These are phyloP conservation scores for Mortierella sp. DNA, from an alignment of 371 early-diverging fungal genomes.

Conservation along the genomic window DNA sequence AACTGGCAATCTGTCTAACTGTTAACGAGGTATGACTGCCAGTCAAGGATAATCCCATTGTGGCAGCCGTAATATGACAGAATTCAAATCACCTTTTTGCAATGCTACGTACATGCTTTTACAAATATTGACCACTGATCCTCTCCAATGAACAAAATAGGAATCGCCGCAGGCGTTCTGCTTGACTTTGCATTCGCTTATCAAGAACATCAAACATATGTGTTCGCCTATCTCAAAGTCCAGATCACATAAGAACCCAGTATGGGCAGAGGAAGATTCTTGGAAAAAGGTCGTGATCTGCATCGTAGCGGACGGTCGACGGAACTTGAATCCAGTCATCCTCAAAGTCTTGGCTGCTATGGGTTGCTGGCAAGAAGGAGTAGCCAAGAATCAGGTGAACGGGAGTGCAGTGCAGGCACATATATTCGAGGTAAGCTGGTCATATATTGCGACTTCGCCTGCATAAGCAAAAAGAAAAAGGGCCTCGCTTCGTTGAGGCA, in stretches of 20 bases:
- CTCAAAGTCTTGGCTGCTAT: conserved; percentile 85
- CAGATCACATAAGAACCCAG: conserved; percentile 79
- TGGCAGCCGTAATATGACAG: too few species aligned
- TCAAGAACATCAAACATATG: conserved; percentile 80
- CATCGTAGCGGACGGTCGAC: conserved; percentile 84
- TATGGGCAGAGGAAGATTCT: conserved; percentile 82
- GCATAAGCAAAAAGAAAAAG: too few species aligned
- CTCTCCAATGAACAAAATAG: too few species aligned
- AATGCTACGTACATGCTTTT: too few species aligned
- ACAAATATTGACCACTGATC: neutral
- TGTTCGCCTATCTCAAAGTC: conserved; percentile 63
- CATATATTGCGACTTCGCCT: too few species aligned
- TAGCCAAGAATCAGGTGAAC: conserved; percentile 76
- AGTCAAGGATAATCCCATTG: too few species aligned
- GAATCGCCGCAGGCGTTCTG: conserved; percentile 88
- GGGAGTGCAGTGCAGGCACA: conserved; percentile 77
- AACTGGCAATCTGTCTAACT: conserved; percentile 88
- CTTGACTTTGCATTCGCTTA: conserved; percentile 84
- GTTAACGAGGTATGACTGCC: conserved; percentile 88
- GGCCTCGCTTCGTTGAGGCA: too few species aligned
- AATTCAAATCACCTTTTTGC: too few species aligned
- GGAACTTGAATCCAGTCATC: conserved; percentile 76
- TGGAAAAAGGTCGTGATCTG: conserved; percentile 94
- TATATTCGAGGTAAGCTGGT: conserved; percentile 59
- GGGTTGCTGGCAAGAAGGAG: conserved; percentile 94